Conservation (phyloP, 441 rosid species). For the Dalechampia spathulata region DNA sequence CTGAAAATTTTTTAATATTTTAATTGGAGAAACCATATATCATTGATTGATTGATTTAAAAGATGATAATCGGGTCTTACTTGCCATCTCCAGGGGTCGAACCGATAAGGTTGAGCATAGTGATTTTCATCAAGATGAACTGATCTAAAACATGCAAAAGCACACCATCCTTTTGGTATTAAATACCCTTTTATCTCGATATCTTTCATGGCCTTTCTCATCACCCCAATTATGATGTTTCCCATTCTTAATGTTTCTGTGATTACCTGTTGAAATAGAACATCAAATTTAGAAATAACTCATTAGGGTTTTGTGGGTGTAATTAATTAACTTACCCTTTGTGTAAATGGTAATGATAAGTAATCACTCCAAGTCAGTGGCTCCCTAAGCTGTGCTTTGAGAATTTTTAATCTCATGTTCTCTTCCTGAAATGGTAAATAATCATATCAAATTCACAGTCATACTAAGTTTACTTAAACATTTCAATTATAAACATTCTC, state of each 20-base stretch:
- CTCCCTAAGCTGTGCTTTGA: constrained; percentile 52
- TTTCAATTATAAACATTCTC: too few relatives aligned
- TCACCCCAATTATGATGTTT: constrained; percentile 79
- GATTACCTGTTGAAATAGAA: too few relatives aligned
- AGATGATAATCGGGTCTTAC: constrained; percentile 33
- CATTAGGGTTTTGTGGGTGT: too few relatives aligned
- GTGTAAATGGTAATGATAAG: constrained; percentile 75
- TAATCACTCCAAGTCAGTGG: constrained; percentile 74
- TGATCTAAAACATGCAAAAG: constrained; percentile 75
- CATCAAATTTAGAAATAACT: too few relatives aligned
- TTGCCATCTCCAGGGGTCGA: constrained; percentile 98
- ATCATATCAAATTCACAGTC: too few relatives aligned
- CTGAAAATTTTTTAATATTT: constrained; percentile 26
- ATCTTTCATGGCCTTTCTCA: constrained; percentile 85
- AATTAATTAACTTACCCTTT: too few relatives aligned
- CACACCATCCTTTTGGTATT: constrained; percentile 95
- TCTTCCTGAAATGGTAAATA: constrained; percentile 61
- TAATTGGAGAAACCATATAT: too few relatives aligned
- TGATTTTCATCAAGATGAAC: constrained; percentile 84
- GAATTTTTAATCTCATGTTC: constrained; percentile 65
- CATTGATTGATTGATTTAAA: too few relatives aligned
- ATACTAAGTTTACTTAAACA: too few relatives aligned
- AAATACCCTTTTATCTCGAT: constrained; percentile 69
- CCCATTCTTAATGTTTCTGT: constrained; percentile 90
- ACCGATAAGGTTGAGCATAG: constrained; percentile 71